phyloP scores from a whole-genome alignment of 768 basidiomycete species.

The Thelephora aurantiotincta region DNA sequence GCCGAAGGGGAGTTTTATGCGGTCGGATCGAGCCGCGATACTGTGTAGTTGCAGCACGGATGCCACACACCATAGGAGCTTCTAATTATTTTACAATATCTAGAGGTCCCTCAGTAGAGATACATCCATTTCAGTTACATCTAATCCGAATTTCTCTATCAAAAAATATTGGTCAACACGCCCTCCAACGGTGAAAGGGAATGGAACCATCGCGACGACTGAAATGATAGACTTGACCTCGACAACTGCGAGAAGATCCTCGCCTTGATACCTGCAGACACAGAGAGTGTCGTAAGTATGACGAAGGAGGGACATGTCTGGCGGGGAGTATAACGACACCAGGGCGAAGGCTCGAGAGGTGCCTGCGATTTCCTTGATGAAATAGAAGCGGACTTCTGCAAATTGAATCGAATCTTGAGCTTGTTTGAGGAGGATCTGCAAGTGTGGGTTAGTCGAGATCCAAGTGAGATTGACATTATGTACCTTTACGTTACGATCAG shows the following conservation, averaged over 20 bases:
- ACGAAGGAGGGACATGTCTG: constrained; percentile 2
- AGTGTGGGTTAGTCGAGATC: too few relatives aligned
- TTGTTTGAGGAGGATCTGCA: too few relatives aligned
- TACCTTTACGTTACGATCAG: constrained; percentile 8
- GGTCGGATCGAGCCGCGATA: too few relatives aligned
- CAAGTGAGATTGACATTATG: neutral
- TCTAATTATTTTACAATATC: too few relatives aligned
- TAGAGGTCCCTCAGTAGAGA: too few relatives aligned
- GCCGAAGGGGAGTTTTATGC: too few relatives aligned
- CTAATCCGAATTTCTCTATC: too few relatives aligned
- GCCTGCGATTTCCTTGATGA: neutral
- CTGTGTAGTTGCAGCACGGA: too few relatives aligned
- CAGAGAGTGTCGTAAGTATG: constrained; percentile 3
- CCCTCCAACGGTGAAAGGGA: neutral
- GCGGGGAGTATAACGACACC: constrained; percentile 2
- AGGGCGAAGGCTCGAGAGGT: constrained; percentile 3
- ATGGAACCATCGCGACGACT: constrained; percentile 7
- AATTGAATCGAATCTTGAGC: neutral
- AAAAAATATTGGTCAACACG: too few relatives aligned
- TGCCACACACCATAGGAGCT: too few relatives aligned
- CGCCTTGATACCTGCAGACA: constrained; percentile 4
- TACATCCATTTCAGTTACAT: too few relatives aligned
- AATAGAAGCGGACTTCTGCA: constrained; percentile 8
- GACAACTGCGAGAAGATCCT: constrained; percentile 1
- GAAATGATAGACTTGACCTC: neutral